Percentiles rank a stretch among this genome's conserved stretches.
Evolutionary conservation across 768 basidiomycete genomes (phyloP).

Genomic region (Vararia minispora): DNA sequence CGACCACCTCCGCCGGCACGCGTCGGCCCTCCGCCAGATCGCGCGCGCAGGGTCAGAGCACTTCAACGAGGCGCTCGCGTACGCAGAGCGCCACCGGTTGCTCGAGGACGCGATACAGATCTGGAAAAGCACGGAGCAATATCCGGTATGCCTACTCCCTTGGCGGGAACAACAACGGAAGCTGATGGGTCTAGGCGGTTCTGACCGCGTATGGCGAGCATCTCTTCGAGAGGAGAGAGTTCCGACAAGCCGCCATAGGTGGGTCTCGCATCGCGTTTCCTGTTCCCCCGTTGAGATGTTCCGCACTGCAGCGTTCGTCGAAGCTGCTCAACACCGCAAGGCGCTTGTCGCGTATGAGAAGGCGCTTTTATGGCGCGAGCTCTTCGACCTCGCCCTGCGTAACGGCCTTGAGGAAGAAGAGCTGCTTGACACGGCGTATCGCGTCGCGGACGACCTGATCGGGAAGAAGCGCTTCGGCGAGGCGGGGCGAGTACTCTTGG

Average conservation of each 20-base stretch:
- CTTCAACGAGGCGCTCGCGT: constrained; percentile 73
- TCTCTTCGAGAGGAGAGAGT: constrained; percentile 78
- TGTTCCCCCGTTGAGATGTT: not conserved
- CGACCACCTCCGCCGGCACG: constrained; percentile 73
- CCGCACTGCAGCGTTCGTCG: constrained; percentile 49
- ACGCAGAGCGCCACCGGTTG: constrained; percentile 69
- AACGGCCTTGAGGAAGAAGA: constrained; percentile 42
- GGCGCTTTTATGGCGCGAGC: constrained; percentile 81
- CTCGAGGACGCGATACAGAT: constrained; percentile 64
- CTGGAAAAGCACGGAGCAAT: constrained; percentile 56
- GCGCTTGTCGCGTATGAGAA: constrained; percentile 86
- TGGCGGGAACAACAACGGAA: not conserved
- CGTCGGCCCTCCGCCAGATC: constrained; percentile 67
- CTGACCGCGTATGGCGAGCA: constrained; percentile 75
- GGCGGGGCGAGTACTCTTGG: constrained; percentile 71
- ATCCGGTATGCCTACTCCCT: constrained; percentile 35
- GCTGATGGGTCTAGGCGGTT: constrained; percentile 33
- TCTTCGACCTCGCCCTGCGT: constrained; percentile 68
- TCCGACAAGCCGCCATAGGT: constrained; percentile 78
- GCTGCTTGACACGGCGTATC: constrained; percentile 53
- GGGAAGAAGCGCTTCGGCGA: constrained; percentile 75
- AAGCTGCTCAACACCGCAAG: constrained; percentile 51
- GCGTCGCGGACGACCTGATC: constrained; percentile 71
- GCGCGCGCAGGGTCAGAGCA: constrained; percentile 55
- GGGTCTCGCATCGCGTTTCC: constrained; percentile 7